A percentile compares a stretch with the other conserved stretches of the same genome.
Evolutionary conservation across 495 filamentous ascomycete genomes (phyloP).

Genomic region (Penicillium ucsense): DNA sequence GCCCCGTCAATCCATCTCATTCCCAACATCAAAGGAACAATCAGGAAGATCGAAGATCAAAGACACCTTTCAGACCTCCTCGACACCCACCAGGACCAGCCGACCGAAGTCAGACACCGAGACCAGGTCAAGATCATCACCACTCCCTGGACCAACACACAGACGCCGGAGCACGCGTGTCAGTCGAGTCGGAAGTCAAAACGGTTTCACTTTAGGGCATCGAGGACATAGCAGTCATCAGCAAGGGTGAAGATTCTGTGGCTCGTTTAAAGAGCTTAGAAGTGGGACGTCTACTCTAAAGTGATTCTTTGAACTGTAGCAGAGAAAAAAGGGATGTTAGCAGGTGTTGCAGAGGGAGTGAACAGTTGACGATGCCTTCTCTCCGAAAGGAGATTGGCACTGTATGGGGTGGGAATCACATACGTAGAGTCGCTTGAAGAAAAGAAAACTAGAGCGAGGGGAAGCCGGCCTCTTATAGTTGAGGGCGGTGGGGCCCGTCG

Average conservation of each 20-base stretch:
- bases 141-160: conserved; percentile 44
- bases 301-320: conserved; percentile 70
- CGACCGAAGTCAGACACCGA: conserved; percentile 53
- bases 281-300: conserved; percentile 78
- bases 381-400: background rate
- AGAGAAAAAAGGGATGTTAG: conserved; percentile 20
- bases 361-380: background rate
- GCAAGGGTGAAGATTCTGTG: conserved; percentile 67
- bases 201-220: conserved; percentile 61
- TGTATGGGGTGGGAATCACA: conserved; percentile 31
- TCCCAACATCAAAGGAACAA: conserved; percentile 5
- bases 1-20: background rate
- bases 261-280: conserved; percentile 72
- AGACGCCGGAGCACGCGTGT: conserved; percentile 20
- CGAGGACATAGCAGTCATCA: conserved; percentile 60
- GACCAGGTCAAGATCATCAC: conserved; percentile 66
- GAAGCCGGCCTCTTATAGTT: conserved; percentile 17
- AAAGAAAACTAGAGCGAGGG: conserved; percentile 21
- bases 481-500: background rate
- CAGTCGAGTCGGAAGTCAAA: conserved; percentile 48
- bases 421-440: conserved; percentile 57
- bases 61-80: conserved; percentile 60
- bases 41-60: conserved; percentile 15
- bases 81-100: conserved; percentile 54
- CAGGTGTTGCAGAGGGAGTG: conserved; percentile 1